Percentiles rank a stretch among this genome's conserved stretches.
These are phyloP conservation scores for Thermothelomyces thermophilus DNA, from an alignment of 2,329 filamentous ascomycete species.

Conservation along the genomic window DNA sequence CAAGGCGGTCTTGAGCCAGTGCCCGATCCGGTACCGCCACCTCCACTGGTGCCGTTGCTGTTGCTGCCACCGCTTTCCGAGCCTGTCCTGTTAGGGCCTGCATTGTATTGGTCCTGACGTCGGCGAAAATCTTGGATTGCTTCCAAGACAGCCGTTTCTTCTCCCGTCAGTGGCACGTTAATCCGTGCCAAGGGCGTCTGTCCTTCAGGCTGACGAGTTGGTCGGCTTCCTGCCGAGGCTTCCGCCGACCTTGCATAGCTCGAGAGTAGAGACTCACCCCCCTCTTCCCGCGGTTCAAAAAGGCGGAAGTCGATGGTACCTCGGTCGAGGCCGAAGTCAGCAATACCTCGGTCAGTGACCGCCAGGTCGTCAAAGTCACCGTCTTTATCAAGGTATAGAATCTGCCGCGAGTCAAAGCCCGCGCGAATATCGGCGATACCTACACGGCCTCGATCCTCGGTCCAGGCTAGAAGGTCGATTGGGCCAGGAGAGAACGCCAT, in stretches of 20 bases:
- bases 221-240: conserved; percentile 24
- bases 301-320: conserved; percentile 48
- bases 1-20: conserved; percentile 12
- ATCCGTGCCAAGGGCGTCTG: conserved; percentile 36
- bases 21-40: conserved; percentile 4
- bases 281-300: conserved; percentile 26
- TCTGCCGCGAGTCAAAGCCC: conserved; percentile 61
- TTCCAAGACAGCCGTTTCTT: conserved; percentile 51
- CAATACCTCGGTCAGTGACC: conserved; percentile 47
- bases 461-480: conserved; percentile 88
- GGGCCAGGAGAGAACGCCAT: conserved; percentile 90
- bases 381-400: conserved; percentile 56
- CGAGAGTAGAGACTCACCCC: conserved; percentile 14
- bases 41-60: conserved; percentile 5
- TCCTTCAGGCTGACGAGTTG: conserved; percentile 28
- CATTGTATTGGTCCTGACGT: conserved; percentile 35
- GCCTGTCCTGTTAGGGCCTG: neutral
- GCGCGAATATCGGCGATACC: conserved; percentile 67
- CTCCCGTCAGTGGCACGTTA: conserved; percentile 45
- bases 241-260: conserved; percentile 24
- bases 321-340: conserved; percentile 50
- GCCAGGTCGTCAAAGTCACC: conserved; percentile 50
- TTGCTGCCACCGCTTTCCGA: conserved; percentile 26
- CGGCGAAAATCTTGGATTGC: conserved; percentile 49
- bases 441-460: conserved; percentile 74